These are phyloP conservation scores for Globisporangium cylindrosporum DNA, from an alignment of 352 stramenopile genomes.

Conservation along the genomic window DNA sequence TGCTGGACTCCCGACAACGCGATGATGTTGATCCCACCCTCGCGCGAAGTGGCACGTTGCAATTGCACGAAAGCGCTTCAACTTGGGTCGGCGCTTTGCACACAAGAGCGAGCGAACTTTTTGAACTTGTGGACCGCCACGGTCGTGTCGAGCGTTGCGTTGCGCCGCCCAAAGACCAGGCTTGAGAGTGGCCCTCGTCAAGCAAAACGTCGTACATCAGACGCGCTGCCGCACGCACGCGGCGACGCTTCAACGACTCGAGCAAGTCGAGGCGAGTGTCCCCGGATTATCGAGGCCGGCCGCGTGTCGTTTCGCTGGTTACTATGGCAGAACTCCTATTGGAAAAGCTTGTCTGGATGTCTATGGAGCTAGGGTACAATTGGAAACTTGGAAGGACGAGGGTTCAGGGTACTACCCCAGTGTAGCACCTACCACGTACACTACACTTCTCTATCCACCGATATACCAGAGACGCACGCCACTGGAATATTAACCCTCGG, in stretches of 20 bases:
- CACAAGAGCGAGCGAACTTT: neutral
- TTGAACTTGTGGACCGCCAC: neutral
- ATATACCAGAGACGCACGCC: neutral
- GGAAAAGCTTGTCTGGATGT: neutral
- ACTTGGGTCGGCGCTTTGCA: neutral
- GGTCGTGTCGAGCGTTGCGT: neutral
- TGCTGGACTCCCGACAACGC: neutral
- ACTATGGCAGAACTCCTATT: neutral
- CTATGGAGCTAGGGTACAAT: neutral
- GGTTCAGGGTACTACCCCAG: neutral
- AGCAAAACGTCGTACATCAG: neutral
- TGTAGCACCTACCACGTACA: neutral
- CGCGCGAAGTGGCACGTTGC: neutral
- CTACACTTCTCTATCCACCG: neutral
- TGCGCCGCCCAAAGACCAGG: neutral
- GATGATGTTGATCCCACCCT: neutral
- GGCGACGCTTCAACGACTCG: neutral
- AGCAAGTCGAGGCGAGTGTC: neutral
- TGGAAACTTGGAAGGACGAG: too few relatives aligned
- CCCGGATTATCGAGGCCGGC: neutral
- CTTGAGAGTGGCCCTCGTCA: neutral
- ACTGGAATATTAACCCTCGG: neutral
- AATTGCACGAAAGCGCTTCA: slow-evolving; percentile 1
- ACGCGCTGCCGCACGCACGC: neutral
- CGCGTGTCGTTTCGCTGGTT: neutral